Conservation (phyloP, 176 grass and related monocot genomes). For the Aegilops speltoides region DNA sequence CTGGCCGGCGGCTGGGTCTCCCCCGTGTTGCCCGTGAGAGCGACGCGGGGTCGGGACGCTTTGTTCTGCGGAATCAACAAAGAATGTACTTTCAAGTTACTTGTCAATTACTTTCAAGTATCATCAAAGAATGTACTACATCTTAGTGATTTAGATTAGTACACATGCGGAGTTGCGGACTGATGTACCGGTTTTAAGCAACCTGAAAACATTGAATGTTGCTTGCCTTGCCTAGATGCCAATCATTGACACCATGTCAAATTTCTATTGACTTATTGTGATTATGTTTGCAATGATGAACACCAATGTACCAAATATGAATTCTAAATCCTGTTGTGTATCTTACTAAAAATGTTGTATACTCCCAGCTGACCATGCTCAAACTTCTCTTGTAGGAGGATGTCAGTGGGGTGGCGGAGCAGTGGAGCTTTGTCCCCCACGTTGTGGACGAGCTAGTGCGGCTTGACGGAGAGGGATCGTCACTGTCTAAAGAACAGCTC, state of each 20-base stretch:
- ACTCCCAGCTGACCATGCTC: too few relatives aligned
- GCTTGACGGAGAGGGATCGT: slow-evolving; percentile 46
- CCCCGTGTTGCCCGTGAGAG: too few relatives aligned
- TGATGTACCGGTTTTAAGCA: not conserved
- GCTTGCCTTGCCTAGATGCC: not conserved
- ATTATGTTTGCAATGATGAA: not conserved
- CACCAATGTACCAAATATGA: not conserved
- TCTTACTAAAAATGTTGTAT: not conserved
- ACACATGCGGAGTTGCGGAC: not conserved
- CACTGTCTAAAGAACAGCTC: slow-evolving; percentile 47
- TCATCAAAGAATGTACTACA: too few relatives aligned
- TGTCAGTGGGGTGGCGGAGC: slow-evolving; percentile 55
- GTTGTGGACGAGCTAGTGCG: slow-evolving; percentile 59
- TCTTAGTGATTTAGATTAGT: too few relatives aligned
- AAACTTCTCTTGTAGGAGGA: slow-evolving; percentile 55
- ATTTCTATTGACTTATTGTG: not conserved
- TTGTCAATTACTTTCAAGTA: not conserved
- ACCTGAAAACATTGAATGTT: slow-evolving; percentile 8
- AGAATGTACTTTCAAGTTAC: not conserved
- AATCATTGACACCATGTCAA: not conserved
- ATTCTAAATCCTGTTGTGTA: not conserved
- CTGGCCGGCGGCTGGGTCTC: too few relatives aligned
- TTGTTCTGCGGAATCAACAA: too few relatives aligned
- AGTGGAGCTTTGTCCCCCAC: slow-evolving; percentile 81
- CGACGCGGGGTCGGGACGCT: too few relatives aligned